Conservation (phyloP, 192 early-diverging fungal genomes). For the Paraglomus occultum region DNA sequence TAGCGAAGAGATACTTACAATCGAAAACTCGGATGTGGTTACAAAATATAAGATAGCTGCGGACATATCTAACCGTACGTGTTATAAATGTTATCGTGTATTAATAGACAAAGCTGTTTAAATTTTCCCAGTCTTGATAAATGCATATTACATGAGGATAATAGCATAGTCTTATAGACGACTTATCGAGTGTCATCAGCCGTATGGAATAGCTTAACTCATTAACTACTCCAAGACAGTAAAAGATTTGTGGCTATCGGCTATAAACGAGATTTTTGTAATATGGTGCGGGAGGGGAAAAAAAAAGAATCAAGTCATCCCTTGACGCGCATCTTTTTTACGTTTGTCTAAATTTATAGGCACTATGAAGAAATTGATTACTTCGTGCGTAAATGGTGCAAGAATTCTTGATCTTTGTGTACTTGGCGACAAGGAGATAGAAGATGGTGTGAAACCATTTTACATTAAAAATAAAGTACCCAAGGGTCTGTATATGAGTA, state of each 20-base stretch:
- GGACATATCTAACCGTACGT: slow-evolving; percentile 80
- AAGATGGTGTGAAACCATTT: slow-evolving; percentile 72
- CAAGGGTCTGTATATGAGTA: slow-evolving; percentile 53
- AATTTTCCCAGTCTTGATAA: not conserved
- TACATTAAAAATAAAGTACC: slow-evolving; percentile 75
- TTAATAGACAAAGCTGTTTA: not conserved
- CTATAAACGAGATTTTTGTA: not conserved
- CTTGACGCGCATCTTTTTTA: not conserved
- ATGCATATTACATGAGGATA: not conserved
- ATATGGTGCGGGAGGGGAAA: not conserved
- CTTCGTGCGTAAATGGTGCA: slow-evolving; percentile 71
- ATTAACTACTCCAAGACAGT: no score
- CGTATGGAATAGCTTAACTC: no score
- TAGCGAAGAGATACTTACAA: slow-evolving; percentile 46
- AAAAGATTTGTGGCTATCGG: not conserved
- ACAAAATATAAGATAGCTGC: slow-evolving; percentile 93
- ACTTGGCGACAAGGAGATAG: slow-evolving; percentile 83
- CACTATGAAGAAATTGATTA: slow-evolving; percentile 68
- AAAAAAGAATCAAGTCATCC: not conserved
- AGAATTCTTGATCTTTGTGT: slow-evolving; percentile 84
- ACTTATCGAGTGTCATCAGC: no score
- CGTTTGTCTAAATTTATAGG: slow-evolving; percentile 45
- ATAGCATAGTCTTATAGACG: not conserved
- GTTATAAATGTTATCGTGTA: not conserved
- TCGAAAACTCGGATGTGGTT: slow-evolving; percentile 73